Base-by-base conservation (phyloP, 2,329 filamentous ascomycete genomes). In the Fusarium mundagurra region DNA sequence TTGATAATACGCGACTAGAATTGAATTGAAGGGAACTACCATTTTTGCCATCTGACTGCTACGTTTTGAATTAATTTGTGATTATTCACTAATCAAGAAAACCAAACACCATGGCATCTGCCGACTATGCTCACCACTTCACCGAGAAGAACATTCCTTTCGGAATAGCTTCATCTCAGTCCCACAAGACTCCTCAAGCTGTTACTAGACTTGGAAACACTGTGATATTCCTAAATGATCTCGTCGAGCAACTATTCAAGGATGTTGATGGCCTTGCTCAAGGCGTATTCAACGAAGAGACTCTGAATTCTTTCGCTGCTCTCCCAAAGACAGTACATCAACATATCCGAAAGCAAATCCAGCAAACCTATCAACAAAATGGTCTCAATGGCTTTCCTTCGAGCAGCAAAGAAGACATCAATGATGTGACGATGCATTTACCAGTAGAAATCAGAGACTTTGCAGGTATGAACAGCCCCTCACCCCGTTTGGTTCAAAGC, bases 401-500 rank as follows among this genome's bases (percentile, higher is more conserved):
- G 2, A 14, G 41, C 9, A 64, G 59, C 3, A 66, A 58, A n/a
- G 67, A 73, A 36, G 64, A 69, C 2, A 45, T 82, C 2, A 67
- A 66, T 2, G 41, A 48, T 20, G 73, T 73, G 1, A 72, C 24
- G 80, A 80, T 90, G 72, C 87, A 91, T 75, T 76, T 92, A 1
- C 91, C 90, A 0, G 80, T 92, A 43, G 78, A 82, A 7, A 86
- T 90, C 24, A 84, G 84, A 9, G 89, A 88, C 41, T 92, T 90
- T 75, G 88, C 80, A 8, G 77, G 75, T 77, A 61, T 31, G 31
- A 14, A 51, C 0, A 33, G 2, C 5, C 7, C 8, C 5, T 9
- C 2, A 1, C 0, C 9, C 8, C 36, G 4, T 6, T 10, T 36
- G 2, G 27, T 22, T 5, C 13, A 18, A 16, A 11, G 8, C 44